A percentile compares a stretch with the other conserved stretches of the same genome.
Conservation (phyloP, 2,329 filamentous ascomycete genomes). For the Xylaria sp. region DNA sequence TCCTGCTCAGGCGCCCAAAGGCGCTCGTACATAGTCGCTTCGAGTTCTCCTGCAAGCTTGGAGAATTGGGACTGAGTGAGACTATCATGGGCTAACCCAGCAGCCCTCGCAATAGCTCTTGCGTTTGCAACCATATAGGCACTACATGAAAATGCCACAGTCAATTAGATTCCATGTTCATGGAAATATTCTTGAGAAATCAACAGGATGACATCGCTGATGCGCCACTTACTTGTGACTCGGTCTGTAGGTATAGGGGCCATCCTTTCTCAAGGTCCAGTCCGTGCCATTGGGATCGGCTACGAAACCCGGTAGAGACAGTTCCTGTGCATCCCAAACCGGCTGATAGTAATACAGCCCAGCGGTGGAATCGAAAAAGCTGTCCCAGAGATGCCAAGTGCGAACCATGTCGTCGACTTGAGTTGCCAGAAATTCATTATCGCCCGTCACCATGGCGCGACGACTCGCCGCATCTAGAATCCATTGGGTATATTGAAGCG, state of each 20-base stretch:
- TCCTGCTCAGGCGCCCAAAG: slow-evolving; percentile 36
- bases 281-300: slow-evolving; percentile 31
- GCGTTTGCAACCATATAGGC: slow-evolving; percentile 41
- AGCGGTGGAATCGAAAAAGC: slow-evolving; percentile 30
- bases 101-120: slow-evolving; percentile 36
- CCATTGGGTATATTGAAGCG: slow-evolving; percentile 36
- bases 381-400: slow-evolving; percentile 38
- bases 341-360: slow-evolving; percentile 41
- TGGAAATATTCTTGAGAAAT: too few species aligned
- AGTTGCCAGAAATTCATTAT: slow-evolving; percentile 33
- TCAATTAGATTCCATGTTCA: not conserved
- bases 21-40: slow-evolving; percentile 32
- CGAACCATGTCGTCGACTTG: slow-evolving; percentile 39
- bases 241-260: slow-evolving; percentile 39
- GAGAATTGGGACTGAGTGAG: slow-evolving; percentile 31
- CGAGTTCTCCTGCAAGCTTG: slow-evolving; percentile 32
- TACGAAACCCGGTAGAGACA: slow-evolving; percentile 37
- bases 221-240: slow-evolving; percentile 33
- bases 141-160: slow-evolving; percentile 3
- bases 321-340: slow-evolving; percentile 41
- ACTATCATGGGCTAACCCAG: slow-evolving; percentile 32
- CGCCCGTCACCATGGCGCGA: slow-evolving; percentile 36
- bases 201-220: not conserved
- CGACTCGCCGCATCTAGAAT: slow-evolving; percentile 34
- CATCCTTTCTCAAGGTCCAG: slow-evolving; percentile 31